Percentiles rank a stretch among this genome's conserved stretches.
Conservation (phyloP, 2,329 filamentous ascomycete genomes). For the Diplodia mutila region DNA sequence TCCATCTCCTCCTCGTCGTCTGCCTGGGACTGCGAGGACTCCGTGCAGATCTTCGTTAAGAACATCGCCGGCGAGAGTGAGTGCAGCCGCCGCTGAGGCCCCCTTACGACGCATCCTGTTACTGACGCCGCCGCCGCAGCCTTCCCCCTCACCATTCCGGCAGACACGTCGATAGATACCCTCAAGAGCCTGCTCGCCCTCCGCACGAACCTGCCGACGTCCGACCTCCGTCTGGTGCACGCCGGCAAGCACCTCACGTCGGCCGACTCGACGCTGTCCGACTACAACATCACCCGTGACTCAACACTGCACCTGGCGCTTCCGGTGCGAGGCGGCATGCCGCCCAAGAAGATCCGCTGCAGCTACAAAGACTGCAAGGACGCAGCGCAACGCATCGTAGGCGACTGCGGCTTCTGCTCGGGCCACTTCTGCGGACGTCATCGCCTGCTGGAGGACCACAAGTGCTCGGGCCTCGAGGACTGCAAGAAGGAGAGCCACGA, state of each 20-base stretch:
- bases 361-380: slow-evolving; percentile 88
- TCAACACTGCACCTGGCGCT: slow-evolving; percentile 59
- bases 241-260: slow-evolving; percentile 60
- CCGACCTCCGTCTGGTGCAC: slow-evolving; percentile 59
- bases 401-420: slow-evolving; percentile 93
- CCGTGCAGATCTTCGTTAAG: slow-evolving; percentile 66
- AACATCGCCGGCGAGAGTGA: slow-evolving; percentile 62
- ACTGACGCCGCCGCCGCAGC: slow-evolving; percentile 46
- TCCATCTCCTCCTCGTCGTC: slow-evolving; percentile 47
- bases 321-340: slow-evolving; percentile 60
- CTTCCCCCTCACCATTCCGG: slow-evolving; percentile 60
- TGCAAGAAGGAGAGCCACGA: slow-evolving; percentile 98
- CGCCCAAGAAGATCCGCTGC: slow-evolving; percentile 81
- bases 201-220: slow-evolving; percentile 57
- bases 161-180: slow-evolving; percentile 58
- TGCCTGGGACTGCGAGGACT: slow-evolving; percentile 52
- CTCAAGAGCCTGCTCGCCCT: slow-evolving; percentile 61
- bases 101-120: slow-evolving; percentile 31
- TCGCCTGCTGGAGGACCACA: slow-evolving; percentile 89
- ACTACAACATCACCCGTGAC: slow-evolving; percentile 54
- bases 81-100: slow-evolving; percentile 34
- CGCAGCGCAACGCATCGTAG: slow-evolving; percentile 87
- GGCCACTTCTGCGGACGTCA: slow-evolving; percentile 96
- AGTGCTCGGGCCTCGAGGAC: slow-evolving; percentile 89
- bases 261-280: slow-evolving; percentile 47